Evolutionary conservation across 176 grass and related monocot genomes (phyloP).

Genomic region (Eleusine coracana): DNA sequence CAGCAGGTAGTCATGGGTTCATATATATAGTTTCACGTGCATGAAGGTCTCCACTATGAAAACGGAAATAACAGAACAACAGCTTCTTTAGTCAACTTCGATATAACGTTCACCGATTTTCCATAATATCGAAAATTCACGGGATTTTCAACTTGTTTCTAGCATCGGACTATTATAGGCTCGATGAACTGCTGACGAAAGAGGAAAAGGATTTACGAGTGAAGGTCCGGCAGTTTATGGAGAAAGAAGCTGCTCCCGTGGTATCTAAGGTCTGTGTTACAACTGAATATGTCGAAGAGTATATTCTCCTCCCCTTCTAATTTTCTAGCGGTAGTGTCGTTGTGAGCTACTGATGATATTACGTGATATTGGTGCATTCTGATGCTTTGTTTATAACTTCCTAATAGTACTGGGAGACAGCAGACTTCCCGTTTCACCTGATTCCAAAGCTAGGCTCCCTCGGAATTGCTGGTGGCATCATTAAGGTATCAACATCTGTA

Average conservation of each 20-base stretch:
- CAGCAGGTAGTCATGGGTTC: not conserved
- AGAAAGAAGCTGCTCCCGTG: constrained; percentile 72
- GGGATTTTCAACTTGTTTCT: not conserved
- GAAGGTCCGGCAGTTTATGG: constrained; percentile 53
- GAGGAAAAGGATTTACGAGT: constrained; percentile 48
- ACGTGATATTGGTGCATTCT: not conserved
- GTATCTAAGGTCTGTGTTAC: not conserved
- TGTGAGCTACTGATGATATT: not conserved
- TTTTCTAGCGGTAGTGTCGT: not conserved
- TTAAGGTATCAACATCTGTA: constrained; percentile 41
- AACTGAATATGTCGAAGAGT: not conserved
- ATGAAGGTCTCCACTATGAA: too few relatives aligned
- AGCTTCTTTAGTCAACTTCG: too few relatives aligned
- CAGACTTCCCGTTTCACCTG: constrained; percentile 57
- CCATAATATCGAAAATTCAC: not conserved
- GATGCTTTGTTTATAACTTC: not conserved
- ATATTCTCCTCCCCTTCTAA: not conserved
- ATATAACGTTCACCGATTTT: not conserved
- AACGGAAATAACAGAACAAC: too few relatives aligned
- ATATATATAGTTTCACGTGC: too few relatives aligned
- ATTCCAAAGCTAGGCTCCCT: constrained; percentile 60
- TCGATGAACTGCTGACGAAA: constrained; percentile 58
- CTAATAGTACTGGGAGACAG: constrained; percentile 58
- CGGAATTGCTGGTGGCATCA: constrained; percentile 54
- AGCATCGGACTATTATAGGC: constrained; percentile 62